Evolutionary conservation across 495 filamentous ascomycete species (phyloP).

Genomic region (Penicillium manginii): DNA sequence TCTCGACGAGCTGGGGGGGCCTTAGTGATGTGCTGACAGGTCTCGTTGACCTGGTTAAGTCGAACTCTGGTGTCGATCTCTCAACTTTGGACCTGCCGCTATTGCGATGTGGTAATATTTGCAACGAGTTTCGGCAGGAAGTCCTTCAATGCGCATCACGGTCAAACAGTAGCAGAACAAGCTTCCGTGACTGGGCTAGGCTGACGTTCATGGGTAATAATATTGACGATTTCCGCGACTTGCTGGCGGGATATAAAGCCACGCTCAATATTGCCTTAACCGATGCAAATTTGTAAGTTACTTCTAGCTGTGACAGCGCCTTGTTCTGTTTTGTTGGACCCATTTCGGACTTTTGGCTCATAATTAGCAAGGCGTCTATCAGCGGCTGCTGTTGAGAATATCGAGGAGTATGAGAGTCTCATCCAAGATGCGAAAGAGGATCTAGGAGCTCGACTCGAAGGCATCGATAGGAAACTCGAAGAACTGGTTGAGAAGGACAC

Average conservation of each 20-base stretch:
- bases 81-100: no score
- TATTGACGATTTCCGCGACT: conserved; percentile 33
- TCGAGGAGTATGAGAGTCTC: conserved; percentile 37
- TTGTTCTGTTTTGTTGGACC: no score
- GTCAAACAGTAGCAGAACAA: conserved; percentile 20
- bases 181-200: conserved; percentile 36
- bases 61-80: no score
- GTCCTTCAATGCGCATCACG: conserved; percentile 23
- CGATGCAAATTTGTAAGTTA: conserved; percentile 43
- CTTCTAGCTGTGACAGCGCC: no score
- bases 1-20: conserved; percentile 42
- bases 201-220: conserved; percentile 35
- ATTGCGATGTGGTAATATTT: no score
- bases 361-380: conserved; percentile 28
- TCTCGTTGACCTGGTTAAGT: conserved; percentile 19
- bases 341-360: not conserved
- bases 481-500: conserved; percentile 15
- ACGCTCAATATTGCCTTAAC: conserved; percentile 45
- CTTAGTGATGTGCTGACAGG: conserved; percentile 39
- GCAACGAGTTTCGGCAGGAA: conserved; percentile 8
- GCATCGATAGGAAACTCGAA: conserved; percentile 40
- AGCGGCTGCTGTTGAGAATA: conserved; percentile 29
- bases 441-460: conserved; percentile 40
- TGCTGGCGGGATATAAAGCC: conserved; percentile 44
- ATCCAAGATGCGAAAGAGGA: conserved; percentile 42